Percentiles rank a stretch among this genome's conserved stretches.
phyloP scores from a whole-genome alignment of 768 basidiomycete genomes.

The Gymnopilus junonius region DNA sequence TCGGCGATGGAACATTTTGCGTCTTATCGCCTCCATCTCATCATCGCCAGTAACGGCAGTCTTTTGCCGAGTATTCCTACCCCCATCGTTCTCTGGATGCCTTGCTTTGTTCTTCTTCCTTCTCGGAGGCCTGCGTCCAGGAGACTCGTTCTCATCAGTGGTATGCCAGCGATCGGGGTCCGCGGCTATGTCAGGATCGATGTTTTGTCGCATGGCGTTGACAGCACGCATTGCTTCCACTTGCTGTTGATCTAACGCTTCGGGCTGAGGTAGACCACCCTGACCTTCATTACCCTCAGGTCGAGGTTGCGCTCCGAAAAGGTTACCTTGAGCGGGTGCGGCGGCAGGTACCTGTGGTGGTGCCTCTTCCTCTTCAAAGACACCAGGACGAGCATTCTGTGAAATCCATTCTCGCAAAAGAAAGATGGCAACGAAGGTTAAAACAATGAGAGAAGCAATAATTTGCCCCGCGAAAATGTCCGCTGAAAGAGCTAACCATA shows the following conservation, averaged over 20 bases:
- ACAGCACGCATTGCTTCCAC: slow-evolving; percentile 16
- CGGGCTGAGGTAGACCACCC: background rate
- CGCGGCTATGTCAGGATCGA: slow-evolving; percentile 21
- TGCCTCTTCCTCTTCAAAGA: slow-evolving; percentile 79
- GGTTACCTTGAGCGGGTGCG: slow-evolving; percentile 21
- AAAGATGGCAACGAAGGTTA: slow-evolving; percentile 87
- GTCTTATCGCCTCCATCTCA: slow-evolving; percentile 29
- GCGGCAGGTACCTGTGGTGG: slow-evolving; percentile 39
- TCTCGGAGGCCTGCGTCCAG: slow-evolving; percentile 1
- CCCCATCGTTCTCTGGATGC: slow-evolving; percentile 12
- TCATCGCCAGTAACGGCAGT: slow-evolving; percentile 5
- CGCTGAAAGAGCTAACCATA: slow-evolving; percentile 68
- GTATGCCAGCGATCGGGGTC: slow-evolving; percentile 29
- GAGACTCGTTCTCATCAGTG: slow-evolving; percentile 18
- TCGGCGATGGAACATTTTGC: slow-evolving; percentile 36
- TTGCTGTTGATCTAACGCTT: slow-evolving; percentile 11
- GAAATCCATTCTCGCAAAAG: slow-evolving; percentile 95
- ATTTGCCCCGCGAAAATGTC: slow-evolving; percentile 94
- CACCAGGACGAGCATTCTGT: slow-evolving; percentile 86
- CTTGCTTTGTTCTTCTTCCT: slow-evolving; percentile 19
- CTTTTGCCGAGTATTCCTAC: background rate
- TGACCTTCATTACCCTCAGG: slow-evolving; percentile 15
- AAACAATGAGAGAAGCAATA: slow-evolving; percentile 87
- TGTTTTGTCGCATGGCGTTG: slow-evolving; percentile 13
- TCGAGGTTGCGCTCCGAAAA: slow-evolving; percentile 15